Conservation (phyloP, 2,329 filamentous ascomycete genomes). For the Monosporascus sp. region DNA sequence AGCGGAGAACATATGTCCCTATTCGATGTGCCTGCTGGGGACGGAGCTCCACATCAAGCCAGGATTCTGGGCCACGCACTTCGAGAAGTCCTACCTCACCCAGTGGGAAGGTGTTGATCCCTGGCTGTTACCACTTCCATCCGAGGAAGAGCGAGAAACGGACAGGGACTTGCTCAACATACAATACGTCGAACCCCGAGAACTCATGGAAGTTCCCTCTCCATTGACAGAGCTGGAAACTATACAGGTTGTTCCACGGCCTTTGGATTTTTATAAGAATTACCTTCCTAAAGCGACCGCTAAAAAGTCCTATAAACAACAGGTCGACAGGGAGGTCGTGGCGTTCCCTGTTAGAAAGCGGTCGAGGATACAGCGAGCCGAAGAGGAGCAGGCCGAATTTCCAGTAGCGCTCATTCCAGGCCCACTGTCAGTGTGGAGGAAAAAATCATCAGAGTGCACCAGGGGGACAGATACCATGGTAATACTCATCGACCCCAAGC, state of each 20-base stretch:
- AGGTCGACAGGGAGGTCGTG: neutral
- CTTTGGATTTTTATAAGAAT: neutral
- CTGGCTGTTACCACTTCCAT: neutral
- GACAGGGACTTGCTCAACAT: neutral
- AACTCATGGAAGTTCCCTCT: neutral
- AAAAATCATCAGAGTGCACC: neutral
- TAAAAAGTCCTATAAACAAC: neutral
- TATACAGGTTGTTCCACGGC: neutral
- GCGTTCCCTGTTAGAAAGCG: neutral
- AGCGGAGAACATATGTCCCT: constrained; percentile 2
- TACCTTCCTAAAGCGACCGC: neutral
- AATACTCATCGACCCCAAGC: neutral
- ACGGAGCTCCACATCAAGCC: neutral
- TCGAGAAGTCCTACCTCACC: constrained; percentile 3
- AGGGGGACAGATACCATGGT: neutral
- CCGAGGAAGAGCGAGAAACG: neutral
- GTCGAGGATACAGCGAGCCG: neutral
- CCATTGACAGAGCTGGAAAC: neutral
- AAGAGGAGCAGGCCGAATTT: neutral
- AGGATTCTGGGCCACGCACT: constrained; percentile 3
- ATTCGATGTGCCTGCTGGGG: constrained; percentile 2
- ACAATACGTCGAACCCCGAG: constrained; percentile 1
- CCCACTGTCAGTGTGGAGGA: constrained; percentile 2
- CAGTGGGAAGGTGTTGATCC: constrained; percentile 1
- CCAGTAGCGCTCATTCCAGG: constrained; percentile 4